Evolutionary conservation across 208 protist genomes (phyloP), one percentile per base, ranked within the genome.

Genomic region (Wallacemonas rigidus): DNA sequence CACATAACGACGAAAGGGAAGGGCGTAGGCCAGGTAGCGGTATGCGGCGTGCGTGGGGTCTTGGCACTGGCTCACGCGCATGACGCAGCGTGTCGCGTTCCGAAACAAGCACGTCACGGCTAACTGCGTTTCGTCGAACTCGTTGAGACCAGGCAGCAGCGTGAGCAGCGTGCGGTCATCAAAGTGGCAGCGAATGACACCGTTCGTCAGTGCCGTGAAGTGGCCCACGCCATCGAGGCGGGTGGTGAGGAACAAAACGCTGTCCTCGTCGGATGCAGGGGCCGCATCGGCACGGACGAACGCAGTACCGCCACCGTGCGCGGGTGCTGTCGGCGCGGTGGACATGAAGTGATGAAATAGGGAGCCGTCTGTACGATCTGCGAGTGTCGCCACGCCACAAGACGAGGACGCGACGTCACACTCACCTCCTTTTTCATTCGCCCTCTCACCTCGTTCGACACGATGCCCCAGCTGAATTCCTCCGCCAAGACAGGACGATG

Each of bases 191-290:
- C 91, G 88, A 38, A 92, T 72, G 40, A 81, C 86, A 48, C 91
- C 91, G 82, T 95, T 95, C 17, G 86, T 92, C 14, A 93, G 76
- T 0, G 91, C 91, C 3, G 87, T 86, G 73, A 95, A 95, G 57
- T 72, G 89, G 44, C 88, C 91, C 8, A 95, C 76, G 40, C 81
- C 87, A 14, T 94, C 88, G n/a, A 95, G 79, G 8, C 73, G 82
- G 41, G 72, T 88, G 26, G 91, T 91, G 41, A 92, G 57, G 67
- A 81, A 83, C 12, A 92, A 72, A 9, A 91, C 76, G 38, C 72
- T 79, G 60, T 62, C 79, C 45, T 50, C 45, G 6, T 6, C 45
- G 45, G 45, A 50, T 6, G 45, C 1, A 50, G 45, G 26, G 26
- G 26, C 26, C 26, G 26, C 26, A 26, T 26, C 0, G 26, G 26